phyloP scores from a whole-genome alignment of 257 asterid species.

The Ajuga chamaepitys region DNA sequence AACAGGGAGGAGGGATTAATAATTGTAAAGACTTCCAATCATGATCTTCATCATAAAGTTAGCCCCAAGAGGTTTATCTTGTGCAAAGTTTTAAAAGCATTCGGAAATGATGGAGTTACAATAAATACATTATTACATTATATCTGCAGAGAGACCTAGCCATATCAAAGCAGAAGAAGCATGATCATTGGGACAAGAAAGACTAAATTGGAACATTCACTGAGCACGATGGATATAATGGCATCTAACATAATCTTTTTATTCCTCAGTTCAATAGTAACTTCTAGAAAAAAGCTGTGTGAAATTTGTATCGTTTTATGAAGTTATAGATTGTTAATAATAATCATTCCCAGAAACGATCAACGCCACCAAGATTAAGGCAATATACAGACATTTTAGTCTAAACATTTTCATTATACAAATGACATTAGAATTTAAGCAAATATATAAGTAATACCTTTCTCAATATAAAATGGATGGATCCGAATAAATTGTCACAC shows the following conservation, averaged over 20 bases:
- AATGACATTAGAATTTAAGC: not conserved
- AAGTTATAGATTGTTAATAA: too few species aligned
- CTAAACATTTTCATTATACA: not conserved
- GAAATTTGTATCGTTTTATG: too few species aligned
- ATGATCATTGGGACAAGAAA: not conserved
- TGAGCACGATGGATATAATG: not conserved
- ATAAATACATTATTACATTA: not conserved
- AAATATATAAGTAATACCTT: slow-evolving; percentile 38
- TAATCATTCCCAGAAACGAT: too few species aligned
- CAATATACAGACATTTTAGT: not conserved
- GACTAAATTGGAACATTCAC: not conserved
- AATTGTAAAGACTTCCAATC: not conserved
- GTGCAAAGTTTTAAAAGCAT: not conserved
- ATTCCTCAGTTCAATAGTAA: too few species aligned
- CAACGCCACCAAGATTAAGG: not conserved
- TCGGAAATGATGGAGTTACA: not conserved
- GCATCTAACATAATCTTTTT: not conserved
- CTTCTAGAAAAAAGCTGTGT: not conserved
- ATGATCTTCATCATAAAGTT: not conserved
- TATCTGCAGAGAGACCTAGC: not conserved
- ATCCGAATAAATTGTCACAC: slow-evolving; percentile 65
- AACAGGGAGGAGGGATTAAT: too few species aligned
- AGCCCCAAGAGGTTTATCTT: not conserved
- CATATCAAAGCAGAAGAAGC: not conserved
- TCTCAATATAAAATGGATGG: slow-evolving; percentile 85